Evolutionary conservation across 177 flowering plant species (phyloP), one percentile per base, ranked within the genome.

Genomic region (Vitis hybrid): DNA sequence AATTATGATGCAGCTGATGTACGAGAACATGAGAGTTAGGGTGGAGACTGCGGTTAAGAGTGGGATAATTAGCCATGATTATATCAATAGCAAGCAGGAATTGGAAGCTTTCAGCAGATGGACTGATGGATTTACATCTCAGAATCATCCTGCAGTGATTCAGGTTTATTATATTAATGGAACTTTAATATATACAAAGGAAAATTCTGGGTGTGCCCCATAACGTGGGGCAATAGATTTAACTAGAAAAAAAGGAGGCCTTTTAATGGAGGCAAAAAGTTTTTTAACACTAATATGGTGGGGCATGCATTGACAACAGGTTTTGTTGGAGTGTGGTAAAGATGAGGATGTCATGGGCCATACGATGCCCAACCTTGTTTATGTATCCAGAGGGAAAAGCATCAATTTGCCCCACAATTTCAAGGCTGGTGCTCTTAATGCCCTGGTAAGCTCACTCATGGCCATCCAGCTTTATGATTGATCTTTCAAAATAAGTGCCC

Each of bases 391-490:
- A 13, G 14, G 52, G 35, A 65, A 65, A 15, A 52, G 46, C 56
- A 21, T 4, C 11, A 65, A 11, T 56, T 51, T 56, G 2, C 40
- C 56, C 1, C 68, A 65, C 7, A 30, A 21, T 51, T 65, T 65
- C 15, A 65, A 65, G 57, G 68, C 68, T 3, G 68, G 68, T 4
- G 68, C 68, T 35, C 68, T 65, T 35, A 35, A 35, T 35, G 46
- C 46, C 46, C 46, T 35, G 46, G 46, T 35, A 35, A 35, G 46
- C 0, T 35, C 46, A 35, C 46, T 35, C 3, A 35, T 35, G 7
- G 46, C 7, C 46, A 35, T 35, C 46, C 6, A 35, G 46, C 46
- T 35, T 35, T 35, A 35, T 35, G 6, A 35, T 35, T 35, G 46
- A 35, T 35, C 46, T 35, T 35, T 35, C 46, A 35, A 35, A 35